Conservation (phyloP, 2,329 filamentous ascomycete species). For the Cladosporium sp. region DNA sequence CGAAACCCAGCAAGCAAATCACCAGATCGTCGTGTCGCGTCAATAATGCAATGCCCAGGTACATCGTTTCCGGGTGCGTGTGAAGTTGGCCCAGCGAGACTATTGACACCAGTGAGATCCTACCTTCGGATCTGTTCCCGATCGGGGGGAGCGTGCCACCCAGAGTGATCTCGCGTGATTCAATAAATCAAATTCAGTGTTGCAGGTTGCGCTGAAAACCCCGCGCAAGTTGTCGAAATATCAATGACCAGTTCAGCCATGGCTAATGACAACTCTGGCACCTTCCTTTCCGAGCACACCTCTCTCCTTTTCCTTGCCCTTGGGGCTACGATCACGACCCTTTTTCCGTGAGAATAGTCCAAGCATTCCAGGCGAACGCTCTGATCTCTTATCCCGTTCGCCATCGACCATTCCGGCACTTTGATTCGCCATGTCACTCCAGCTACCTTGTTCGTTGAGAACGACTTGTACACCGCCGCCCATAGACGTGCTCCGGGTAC, state of each 20-base stretch:
- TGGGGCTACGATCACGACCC: slow-evolving; percentile 84
- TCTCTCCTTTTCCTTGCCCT: slow-evolving; percentile 65
- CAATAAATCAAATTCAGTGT: too few species aligned
- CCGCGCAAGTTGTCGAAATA: too few species aligned
- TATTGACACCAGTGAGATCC: too few species aligned
- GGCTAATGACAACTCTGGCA: slow-evolving; percentile 54
- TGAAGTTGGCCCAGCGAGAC: too few species aligned
- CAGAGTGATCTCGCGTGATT: too few species aligned
- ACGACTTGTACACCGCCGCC: slow-evolving; percentile 87
- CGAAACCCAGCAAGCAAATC: too few species aligned
- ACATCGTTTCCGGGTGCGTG: too few species aligned
- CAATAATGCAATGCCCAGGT: too few species aligned
- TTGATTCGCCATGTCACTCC: slow-evolving; percentile 84
- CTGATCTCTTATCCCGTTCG: slow-evolving; percentile 22
- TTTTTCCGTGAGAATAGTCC: slow-evolving; percentile 87
- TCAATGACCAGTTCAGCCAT: neutral
- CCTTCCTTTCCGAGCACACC: slow-evolving; percentile 95
- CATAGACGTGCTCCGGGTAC: slow-evolving; percentile 68
- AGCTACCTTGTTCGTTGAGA: slow-evolving; percentile 81
- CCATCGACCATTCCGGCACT: slow-evolving; percentile 64
- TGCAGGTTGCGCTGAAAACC: too few species aligned
- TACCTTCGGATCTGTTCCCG: too few species aligned
- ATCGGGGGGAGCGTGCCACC: too few species aligned
- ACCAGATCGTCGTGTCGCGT: too few species aligned
- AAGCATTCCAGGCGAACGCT: slow-evolving; percentile 73